Evolutionary conservation across 495 filamentous ascomycete genomes (phyloP).

Genomic region (Hypoxylon subgilvum): DNA sequence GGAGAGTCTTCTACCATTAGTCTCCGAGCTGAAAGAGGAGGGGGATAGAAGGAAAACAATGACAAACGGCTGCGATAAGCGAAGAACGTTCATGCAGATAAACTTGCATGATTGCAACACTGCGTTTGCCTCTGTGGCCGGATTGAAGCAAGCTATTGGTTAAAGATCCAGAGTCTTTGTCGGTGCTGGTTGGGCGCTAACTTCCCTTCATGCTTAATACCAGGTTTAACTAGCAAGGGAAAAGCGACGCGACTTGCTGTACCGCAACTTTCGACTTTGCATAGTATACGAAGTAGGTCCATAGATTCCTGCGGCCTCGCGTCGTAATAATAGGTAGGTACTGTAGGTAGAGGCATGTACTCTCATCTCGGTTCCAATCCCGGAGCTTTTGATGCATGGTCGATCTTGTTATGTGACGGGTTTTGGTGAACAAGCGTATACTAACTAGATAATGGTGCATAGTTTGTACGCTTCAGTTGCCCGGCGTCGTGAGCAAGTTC

Average conservation of each 20-base stretch:
- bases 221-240: conserved; percentile 18
- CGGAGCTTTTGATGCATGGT: conserved; percentile 7
- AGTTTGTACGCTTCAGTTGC: not conserved
- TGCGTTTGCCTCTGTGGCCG: conserved; percentile 16
- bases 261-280: conserved; percentile 1
- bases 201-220: conserved; percentile 15
- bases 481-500: conserved; percentile 1
- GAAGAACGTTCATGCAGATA: conserved; percentile 34
- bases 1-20: conserved; percentile 1
- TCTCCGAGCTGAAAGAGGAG: conserved; percentile 1
- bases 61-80: not conserved
- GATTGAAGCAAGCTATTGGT: conserved; percentile 23
- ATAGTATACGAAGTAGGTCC: too few species aligned
- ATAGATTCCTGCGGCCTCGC: conserved; percentile 15
- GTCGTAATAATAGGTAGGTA: too few species aligned
- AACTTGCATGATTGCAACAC: conserved; percentile 30
- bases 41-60: not conserved
- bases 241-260: conserved; percentile 17
- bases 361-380: conserved; percentile 9
- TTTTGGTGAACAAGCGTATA: not conserved
- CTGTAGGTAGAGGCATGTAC: not conserved
- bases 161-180: conserved; percentile 8
- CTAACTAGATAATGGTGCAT: conserved; percentile 12
- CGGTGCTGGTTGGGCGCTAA: conserved; percentile 14
- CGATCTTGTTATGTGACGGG: conserved; percentile 21